Percentiles rank a stretch among this genome's conserved stretches.
Evolutionary conservation across 495 filamentous ascomycete genomes (phyloP).

Genomic region (Parathielavia hyrcaniae): DNA sequence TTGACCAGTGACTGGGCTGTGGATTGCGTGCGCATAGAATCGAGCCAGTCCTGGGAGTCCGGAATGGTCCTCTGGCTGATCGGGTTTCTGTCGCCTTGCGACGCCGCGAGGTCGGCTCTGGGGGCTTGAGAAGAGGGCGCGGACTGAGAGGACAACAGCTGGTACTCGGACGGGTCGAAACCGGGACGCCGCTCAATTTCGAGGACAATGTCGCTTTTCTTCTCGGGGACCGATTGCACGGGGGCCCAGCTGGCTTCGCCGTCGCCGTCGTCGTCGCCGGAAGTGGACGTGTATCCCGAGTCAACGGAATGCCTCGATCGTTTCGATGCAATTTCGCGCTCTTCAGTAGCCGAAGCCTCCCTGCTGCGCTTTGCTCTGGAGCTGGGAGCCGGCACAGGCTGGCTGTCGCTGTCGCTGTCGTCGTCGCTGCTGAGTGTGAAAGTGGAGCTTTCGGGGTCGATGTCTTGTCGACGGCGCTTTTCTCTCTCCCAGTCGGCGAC

Average conservation of each 20-base stretch:
- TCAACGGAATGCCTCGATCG: slow-evolving; percentile 7
- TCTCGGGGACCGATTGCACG: neutral
- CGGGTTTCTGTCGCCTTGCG: neutral
- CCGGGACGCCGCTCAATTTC: slow-evolving; percentile 13
- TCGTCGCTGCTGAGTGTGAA: neutral
- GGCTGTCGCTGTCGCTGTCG: slow-evolving; percentile 12
- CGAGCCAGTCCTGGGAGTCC: slow-evolving; percentile 28
- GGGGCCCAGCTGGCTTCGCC: neutral
- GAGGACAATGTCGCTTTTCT: slow-evolving; percentile 12
- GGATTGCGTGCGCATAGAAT: slow-evolving; percentile 17
- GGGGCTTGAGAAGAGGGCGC: slow-evolving; percentile 10
- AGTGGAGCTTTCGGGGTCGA: neutral
- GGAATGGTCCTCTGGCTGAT: slow-evolving; percentile 28
- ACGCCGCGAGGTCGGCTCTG: neutral
- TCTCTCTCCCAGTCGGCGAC: slow-evolving; percentile 31
- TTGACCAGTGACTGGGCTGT: neutral
- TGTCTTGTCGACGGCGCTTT: slow-evolving; percentile 12
- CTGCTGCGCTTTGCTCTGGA: slow-evolving; percentile 12
- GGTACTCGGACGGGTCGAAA: slow-evolving; percentile 23
- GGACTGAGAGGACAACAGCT: slow-evolving; percentile 12
- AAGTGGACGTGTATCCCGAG: slow-evolving; percentile 13
- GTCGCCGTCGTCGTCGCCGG: neutral
- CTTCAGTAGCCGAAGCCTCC: neutral
- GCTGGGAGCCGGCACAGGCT: slow-evolving; percentile 8
- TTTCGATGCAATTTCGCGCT: neutral